Evolutionary conservation across 441 rosid genomes (phyloP).

Genomic region (Corymbia citriodora): DNA sequence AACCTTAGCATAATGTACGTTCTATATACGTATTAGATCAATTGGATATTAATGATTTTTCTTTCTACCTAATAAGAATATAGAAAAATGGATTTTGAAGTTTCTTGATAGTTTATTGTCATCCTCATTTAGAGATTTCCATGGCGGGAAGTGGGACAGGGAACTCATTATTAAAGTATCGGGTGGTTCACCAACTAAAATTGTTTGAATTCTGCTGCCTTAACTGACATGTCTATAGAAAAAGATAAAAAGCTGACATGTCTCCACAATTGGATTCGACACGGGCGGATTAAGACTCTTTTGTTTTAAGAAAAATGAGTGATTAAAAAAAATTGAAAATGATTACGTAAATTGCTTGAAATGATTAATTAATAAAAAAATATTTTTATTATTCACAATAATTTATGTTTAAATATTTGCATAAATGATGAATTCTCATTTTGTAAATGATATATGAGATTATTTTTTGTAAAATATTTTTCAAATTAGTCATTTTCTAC

Average conservation of each 20-base stretch:
- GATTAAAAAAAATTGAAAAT: too few species aligned
- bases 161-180: neutral
- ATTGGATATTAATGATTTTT: neutral
- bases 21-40: neutral
- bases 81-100: neutral
- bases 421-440: neutral
- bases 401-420: too few species aligned
- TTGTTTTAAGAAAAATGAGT: too few species aligned
- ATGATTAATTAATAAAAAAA: too few species aligned
- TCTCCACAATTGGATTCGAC: neutral
- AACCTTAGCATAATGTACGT: neutral
- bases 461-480: too few species aligned
- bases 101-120: neutral
- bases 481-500: neutral
- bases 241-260: neutral
- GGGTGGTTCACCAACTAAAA: neutral
- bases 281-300: neutral
- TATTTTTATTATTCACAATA: too few species aligned
- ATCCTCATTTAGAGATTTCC: neutral
- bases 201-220: neutral
- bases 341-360: fast-evolving
- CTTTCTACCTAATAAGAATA: neutral
- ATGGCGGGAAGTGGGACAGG: neutral
- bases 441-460: fast-evolving
- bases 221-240: neutral